A percentile compares a stretch with the other conserved stretches of the same genome.
phyloP scores from a whole-genome alignment of 495 filamentous ascomycete genomes.

The Annulohypoxylon moriforme region DNA sequence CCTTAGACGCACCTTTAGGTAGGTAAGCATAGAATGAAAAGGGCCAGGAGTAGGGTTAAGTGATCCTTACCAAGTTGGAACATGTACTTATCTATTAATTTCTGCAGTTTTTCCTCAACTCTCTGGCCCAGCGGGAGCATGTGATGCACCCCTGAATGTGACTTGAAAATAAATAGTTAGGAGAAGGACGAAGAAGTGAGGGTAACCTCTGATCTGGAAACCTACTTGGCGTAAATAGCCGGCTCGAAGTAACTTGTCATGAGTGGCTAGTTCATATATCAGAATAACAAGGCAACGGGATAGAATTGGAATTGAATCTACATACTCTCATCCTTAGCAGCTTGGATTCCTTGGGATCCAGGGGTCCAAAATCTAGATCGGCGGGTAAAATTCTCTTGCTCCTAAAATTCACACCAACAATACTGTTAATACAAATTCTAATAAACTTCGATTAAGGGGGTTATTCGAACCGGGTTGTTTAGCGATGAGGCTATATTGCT shows the following conservation, averaged over 20 bases:
- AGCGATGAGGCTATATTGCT: conserved; percentile 12
- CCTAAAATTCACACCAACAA: conserved; percentile 9
- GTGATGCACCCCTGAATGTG: conserved; percentile 92
- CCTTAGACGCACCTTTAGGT: conserved; percentile 79
- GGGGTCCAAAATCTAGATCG: conserved; percentile 82
- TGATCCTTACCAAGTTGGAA: conserved; percentile 68
- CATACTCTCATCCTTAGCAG: conserved; percentile 61
- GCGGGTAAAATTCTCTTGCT: conserved; percentile 53
- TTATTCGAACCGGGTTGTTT: conserved; percentile 29
- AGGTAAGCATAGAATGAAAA: conserved; percentile 6
- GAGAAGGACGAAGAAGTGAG: neutral
- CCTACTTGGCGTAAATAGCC: conserved; percentile 83
- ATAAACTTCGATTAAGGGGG: neutral
- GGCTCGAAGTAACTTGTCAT: conserved; percentile 78
- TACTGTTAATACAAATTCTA: conserved; percentile 13
- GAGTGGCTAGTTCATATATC: conserved; percentile 65
- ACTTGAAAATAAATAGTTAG: conserved; percentile 50
- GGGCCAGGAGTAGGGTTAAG: neutral
- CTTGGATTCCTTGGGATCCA: conserved; percentile 72
- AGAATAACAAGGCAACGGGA: conserved; percentile 12
- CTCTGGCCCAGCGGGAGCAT: conserved; percentile 88
- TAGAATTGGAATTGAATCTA: conserved; percentile 41
- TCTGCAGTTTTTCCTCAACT: conserved; percentile 89
- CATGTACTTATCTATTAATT: conserved; percentile 91
- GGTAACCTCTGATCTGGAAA: neutral